Evolutionary conservation across 148 eudicot species (phyloP), one percentile per base, ranked within the genome.

Genomic region (Fagopyrum tataricum): DNA sequence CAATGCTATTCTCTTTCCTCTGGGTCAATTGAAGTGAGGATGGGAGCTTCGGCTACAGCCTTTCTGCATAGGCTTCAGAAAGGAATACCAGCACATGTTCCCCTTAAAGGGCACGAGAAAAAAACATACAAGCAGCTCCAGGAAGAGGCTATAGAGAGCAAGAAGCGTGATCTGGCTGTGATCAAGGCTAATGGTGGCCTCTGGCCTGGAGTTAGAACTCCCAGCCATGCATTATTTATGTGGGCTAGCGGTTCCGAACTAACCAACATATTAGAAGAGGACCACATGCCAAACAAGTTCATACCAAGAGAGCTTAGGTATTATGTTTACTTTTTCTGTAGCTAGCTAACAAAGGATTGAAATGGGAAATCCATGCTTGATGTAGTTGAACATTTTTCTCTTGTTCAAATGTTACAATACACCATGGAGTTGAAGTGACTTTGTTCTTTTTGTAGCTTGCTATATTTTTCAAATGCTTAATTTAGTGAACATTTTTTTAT

Each of bases 211-310:
- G 92, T 87, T 11, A 81, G 89, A 82, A 84, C 77, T 66, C 98
- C 98, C 44, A 89, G 96, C 75, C 94, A 93, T 81, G 81, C 92
- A 39, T 79, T 90, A 24, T 93, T 93, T 84, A 87, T 88, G 70
- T 93, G 98, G 98, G 98, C 96, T 53, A 82, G 98, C 73, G 98
- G 98, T 72, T 85, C 96, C 68, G 98, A 93, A 84, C 78, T 90
- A 53, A 90, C 98, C 6, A 76, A 85, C 21, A 76, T 92, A 70
- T 79, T 90, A 79, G 96, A 92, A 84, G 81, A 78, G 69, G 98
- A 93, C 74, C 91, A 88, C 80, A 88, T 93, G 98, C 98, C 98
- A 46, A 92, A 90, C 81, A 90, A 85, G 81, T 90, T 21, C 69
- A 90, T 93, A 72, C 96, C 98, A 0, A 88, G 87, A 81, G 84